phyloP scores from a whole-genome alignment of 2,329 filamentous ascomycete genomes.

The Diplodia scrobiculata region DNA sequence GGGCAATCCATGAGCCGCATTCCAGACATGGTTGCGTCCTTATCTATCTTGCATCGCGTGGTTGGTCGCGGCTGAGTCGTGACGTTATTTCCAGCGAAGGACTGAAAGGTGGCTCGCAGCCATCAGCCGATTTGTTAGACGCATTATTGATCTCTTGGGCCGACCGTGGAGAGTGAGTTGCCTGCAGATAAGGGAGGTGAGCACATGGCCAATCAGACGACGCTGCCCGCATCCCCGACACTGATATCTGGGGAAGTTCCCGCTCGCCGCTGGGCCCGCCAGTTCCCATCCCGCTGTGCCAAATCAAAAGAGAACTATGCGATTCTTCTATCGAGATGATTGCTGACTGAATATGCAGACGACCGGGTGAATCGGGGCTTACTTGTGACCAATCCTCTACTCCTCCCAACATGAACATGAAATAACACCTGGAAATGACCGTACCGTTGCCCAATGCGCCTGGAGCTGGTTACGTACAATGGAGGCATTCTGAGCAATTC shows the following conservation, averaged over 20 bases:
- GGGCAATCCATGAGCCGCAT: not conserved
- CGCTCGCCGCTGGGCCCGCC: not conserved
- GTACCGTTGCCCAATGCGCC: conserved; percentile 16
- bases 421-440: not conserved
- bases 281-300: not conserved
- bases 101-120: not conserved
- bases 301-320: not conserved
- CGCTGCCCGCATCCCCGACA: not conserved
- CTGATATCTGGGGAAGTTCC: conserved; percentile 14
- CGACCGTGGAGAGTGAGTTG: not conserved
- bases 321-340: not conserved
- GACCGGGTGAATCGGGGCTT: not conserved
- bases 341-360: conserved; percentile 1
- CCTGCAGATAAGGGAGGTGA: conserved; percentile 23
- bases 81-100: not conserved
- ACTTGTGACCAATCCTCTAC: not conserved
- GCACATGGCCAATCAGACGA: conserved; percentile 12
- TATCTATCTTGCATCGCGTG: not conserved
- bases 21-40: not conserved
- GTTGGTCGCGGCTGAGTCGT: not conserved
- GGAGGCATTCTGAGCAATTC: not conserved
- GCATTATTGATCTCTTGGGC: conserved; percentile 6
- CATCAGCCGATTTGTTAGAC: conserved; percentile 2
- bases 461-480: conserved; percentile 6
- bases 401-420: not conserved